phyloP scores from a whole-genome alignment of 345 rosid genomes.

The Lepidium aucheri region DNA sequence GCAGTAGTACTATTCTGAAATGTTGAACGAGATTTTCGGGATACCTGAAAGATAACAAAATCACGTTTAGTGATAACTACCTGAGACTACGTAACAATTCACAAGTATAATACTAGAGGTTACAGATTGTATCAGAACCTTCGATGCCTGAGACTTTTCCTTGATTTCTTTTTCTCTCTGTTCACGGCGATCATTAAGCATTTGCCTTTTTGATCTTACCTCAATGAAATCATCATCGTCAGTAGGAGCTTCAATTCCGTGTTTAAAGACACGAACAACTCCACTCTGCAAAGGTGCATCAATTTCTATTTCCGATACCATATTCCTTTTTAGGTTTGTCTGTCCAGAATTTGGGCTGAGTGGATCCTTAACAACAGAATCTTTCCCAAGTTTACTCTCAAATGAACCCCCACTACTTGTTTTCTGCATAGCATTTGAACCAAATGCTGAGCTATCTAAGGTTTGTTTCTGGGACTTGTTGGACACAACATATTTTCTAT shows the following conservation, averaged over 20 bases:
- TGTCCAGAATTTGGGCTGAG: conserved; percentile 33
- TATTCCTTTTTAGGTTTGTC: conserved; percentile 42
- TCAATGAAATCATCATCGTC: conserved; percentile 95
- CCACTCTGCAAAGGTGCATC: conserved; percentile 84
- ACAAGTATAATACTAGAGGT: conserved; percentile 21
- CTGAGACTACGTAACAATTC: neutral
- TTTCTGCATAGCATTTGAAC: conserved; percentile 29
- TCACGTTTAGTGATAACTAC: conserved; percentile 32
- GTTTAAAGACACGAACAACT: conserved; percentile 63
- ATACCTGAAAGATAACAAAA: conserved; percentile 38
- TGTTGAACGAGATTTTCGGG: conserved; percentile 44
- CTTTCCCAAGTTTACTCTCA: conserved; percentile 46
- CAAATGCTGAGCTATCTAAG: conserved; percentile 40
- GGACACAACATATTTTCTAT: conserved; percentile 42
- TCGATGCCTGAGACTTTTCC: conserved; percentile 68
- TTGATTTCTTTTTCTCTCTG: conserved; percentile 93
- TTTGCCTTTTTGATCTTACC: conserved; percentile 98
- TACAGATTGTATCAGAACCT: conserved; percentile 44
- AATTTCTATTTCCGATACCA: conserved; percentile 39
- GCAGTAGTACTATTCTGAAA: conserved; percentile 31
- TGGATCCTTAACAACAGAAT: conserved; percentile 37
- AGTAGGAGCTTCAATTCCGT: conserved; percentile 84
- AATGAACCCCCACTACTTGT: conserved; percentile 35
- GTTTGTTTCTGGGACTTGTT: conserved; percentile 52
- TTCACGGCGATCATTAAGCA: conserved; percentile 93